Percentiles rank a stretch among this genome's conserved stretches.
Conservation (phyloP, 805 yeast genomes). For the Candida lessepsii region DNA sequence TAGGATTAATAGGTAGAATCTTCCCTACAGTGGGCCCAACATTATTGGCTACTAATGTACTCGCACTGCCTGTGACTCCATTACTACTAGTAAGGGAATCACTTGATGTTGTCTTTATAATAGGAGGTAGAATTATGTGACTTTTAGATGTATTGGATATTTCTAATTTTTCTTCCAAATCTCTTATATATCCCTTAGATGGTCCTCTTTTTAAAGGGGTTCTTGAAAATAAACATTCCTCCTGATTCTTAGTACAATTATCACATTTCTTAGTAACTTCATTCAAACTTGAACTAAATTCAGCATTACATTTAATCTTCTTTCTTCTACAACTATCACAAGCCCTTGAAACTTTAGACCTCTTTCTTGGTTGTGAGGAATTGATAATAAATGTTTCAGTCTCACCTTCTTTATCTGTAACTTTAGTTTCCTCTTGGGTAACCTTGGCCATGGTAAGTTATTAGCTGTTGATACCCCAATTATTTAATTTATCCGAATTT, state of each 20-base stretch:
- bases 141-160: slow-evolving; percentile 5
- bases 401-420: slow-evolving; percentile 2
- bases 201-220: slow-evolving; percentile 80
- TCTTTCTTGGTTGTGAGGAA: slow-evolving; percentile 41
- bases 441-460: slow-evolving; percentile 3
- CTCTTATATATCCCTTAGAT: slow-evolving; percentile 63
- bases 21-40: background rate
- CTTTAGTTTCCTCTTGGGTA: slow-evolving; percentile 13
- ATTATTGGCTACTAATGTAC: background rate
- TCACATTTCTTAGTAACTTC: slow-evolving; percentile 55
- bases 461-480: too few species aligned
- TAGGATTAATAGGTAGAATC: slow-evolving; percentile 8
- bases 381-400: slow-evolving; percentile 3
- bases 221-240: slow-evolving; percentile 64
- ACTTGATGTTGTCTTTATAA: slow-evolving; percentile 12
- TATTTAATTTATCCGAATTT: too few species aligned
- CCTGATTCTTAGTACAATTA: slow-evolving; percentile 60
- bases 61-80: too few species aligned
- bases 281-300: slow-evolving; percentile 43
- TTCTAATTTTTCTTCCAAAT: slow-evolving; percentile 38
- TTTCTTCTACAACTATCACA: slow-evolving; percentile 79
- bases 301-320: slow-evolving; percentile 70
- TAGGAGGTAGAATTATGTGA: slow-evolving; percentile 31
- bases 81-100: slow-evolving; percentile 2
- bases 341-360: slow-evolving; percentile 76